phyloP scores from a whole-genome alignment of 139 green algal species.

The Chlamydomonas sp. region DNA sequence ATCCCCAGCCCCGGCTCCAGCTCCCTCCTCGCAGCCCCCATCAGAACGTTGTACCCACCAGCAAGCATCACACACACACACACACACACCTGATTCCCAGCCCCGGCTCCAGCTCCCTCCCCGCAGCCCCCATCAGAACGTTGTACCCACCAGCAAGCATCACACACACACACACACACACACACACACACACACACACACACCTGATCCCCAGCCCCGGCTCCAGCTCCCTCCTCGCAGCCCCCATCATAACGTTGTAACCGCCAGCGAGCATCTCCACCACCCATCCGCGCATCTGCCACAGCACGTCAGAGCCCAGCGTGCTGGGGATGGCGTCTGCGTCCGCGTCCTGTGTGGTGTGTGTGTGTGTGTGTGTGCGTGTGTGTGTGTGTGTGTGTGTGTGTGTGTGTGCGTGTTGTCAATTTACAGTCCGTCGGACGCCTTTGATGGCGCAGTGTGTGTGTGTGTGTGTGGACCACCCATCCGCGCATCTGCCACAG shows the following conservation, averaged over 20 bases:
- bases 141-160: too few relatives aligned
- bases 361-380: too few relatives aligned
- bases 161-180: not conserved
- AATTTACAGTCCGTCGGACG: too few relatives aligned
- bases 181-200: constrained; percentile 38
- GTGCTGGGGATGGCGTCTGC: not conserved
- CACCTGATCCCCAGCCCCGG: constrained; percentile 51
- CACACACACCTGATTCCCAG: constrained; percentile 52
- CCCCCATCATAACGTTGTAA: constrained; percentile 47
- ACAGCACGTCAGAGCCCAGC: constrained; percentile 23
- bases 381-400: too few relatives aligned
- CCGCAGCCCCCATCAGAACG: constrained; percentile 24
- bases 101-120: constrained; percentile 46
- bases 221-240: constrained; percentile 37
- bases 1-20: constrained; percentile 54
- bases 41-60: too few relatives aligned
- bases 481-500: too few relatives aligned
- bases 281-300: constrained; percentile 31
- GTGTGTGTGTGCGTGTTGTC: too few relatives aligned
- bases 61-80: too few relatives aligned
- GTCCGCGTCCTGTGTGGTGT: not conserved
- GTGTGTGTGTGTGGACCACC: too few relatives aligned
- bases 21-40: constrained; percentile 31
- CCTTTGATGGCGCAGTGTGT: too few relatives aligned
- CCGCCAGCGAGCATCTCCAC: constrained; percentile 41